These are phyloP conservation scores for Quercus wislizeni DNA, from an alignment of 306 rosid genomes.

Conservation along the genomic window DNA sequence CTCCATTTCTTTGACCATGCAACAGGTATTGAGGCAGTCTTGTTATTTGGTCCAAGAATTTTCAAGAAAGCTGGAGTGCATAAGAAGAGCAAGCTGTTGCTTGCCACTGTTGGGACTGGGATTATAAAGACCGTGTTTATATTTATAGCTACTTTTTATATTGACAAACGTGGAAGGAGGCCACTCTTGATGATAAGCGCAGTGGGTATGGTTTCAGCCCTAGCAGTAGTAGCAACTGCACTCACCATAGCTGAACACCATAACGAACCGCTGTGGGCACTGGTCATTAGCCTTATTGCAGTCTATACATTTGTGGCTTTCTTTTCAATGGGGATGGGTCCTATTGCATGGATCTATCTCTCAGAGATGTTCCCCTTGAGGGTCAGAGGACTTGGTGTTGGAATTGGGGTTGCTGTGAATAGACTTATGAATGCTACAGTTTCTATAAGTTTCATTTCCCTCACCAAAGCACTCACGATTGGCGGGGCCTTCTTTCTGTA, in stretches of 20 bases:
- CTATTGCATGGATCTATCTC: slow-evolving; percentile 76
- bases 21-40: slow-evolving; percentile 75
- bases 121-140: slow-evolving; percentile 48
- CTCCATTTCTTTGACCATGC: slow-evolving; percentile 81
- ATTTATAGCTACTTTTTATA: slow-evolving; percentile 39
- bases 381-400: slow-evolving; percentile 68
- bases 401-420: slow-evolving; percentile 78
- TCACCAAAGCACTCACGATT: slow-evolving; percentile 63
- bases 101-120: slow-evolving; percentile 70
- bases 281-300: slow-evolving; percentile 46
- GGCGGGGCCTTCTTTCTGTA: slow-evolving; percentile 84
- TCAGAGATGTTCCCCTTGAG: slow-evolving; percentile 75
- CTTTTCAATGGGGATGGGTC: slow-evolving; percentile 71
- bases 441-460: slow-evolving; percentile 62
- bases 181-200: slow-evolving; percentile 44
- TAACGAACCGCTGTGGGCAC: slow-evolving; percentile 48
- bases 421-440: slow-evolving; percentile 57
- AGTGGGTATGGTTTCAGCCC: slow-evolving; percentile 49
- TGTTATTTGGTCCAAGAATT: slow-evolving; percentile 78
- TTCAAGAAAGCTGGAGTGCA: slow-evolving; percentile 69
- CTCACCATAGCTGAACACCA: slow-evolving; percentile 56
- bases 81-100: slow-evolving; percentile 53
- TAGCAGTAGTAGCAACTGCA: slow-evolving; percentile 42
- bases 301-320: slow-evolving; percentile 55
- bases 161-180: slow-evolving; percentile 69